Base-by-base conservation (phyloP, 352 stramenopile species). In the Phytopythium litorale region DNA sequence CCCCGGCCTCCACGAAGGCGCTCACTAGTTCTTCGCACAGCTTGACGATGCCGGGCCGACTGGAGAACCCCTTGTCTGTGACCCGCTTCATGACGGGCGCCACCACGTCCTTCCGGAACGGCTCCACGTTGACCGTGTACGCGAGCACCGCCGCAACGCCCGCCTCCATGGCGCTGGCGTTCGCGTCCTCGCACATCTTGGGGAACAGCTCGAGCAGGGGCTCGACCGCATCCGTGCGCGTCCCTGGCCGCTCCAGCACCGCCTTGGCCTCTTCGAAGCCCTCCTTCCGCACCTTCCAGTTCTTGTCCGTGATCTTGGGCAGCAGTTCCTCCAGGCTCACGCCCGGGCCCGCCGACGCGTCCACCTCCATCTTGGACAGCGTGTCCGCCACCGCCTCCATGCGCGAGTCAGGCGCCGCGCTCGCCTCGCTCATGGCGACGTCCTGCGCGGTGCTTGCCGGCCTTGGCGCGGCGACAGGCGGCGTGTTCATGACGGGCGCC, bases 271-370 rank as follows among this genome's bases (percentile, higher is more conserved):
- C 61, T 25, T 94, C 87, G 57, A 86, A 94, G 0, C 71, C 87
- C 68, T 90, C 79, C 76, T 94, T 96, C 9, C 87, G 76, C 18
- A 87, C 63, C 72, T 94, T 94, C 87, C 87, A 96, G 69, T 91
- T 92, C 69, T 92, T 94, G 57, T 96, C 85, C 16, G 70, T 73
- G 52, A 94, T 23, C 54, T 91, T 81, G 16, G 71, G 66, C 32
- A 90, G 51, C 4, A 94, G 46, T 6, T 52, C 64, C 8, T 91
- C 81, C 11, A 91, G 64, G 21, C 72, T 67, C 13, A 73, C 48
- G n/a, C 18, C 56, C 12, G 33, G 11, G 3, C 50, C 23, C 16
- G 42, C 54, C 4, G 46, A 25, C 11, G 58, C 54, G 42, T 70
- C 64, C 28, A 76, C 58, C 13, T 76, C 71, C 63, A 74, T 70